phyloP scores from a whole-genome alignment of 768 basidiomycete species.

The Lenzites betulinus region DNA sequence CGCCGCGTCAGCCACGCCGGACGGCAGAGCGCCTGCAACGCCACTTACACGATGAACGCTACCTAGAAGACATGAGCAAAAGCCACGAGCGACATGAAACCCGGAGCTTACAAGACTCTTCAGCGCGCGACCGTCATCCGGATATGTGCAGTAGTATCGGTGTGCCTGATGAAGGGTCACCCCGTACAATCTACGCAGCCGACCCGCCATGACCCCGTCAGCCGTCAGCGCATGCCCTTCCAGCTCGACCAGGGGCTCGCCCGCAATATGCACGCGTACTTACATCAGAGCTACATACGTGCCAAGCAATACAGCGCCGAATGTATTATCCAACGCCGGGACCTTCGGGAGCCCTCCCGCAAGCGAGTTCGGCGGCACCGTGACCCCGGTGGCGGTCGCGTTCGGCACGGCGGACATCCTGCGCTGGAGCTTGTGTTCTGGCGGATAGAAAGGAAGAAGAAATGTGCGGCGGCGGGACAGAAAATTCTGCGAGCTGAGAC shows the following conservation, averaged over 20 bases:
- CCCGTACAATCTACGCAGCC: constrained; percentile 9
- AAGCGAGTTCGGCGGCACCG: background rate
- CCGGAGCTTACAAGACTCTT: background rate
- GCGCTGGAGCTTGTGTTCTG: background rate
- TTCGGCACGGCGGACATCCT: background rate
- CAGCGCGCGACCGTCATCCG: background rate
- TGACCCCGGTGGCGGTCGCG: background rate
- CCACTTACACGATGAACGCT: background rate
- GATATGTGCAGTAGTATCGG: constrained; percentile 1
- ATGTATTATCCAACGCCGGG: background rate
- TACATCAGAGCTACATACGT: background rate
- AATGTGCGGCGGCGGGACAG: no score
- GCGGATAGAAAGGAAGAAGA: no score
- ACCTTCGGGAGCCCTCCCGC: background rate
- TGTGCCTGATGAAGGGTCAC: constrained; percentile 1
- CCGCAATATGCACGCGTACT: no score
- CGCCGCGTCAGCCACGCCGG: background rate
- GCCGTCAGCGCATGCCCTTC: no score
- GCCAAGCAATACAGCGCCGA: background rate
- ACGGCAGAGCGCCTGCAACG: background rate
- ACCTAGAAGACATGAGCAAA: background rate
- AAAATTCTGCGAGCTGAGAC: no score
- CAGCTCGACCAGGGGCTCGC: no score
- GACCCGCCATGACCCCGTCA: no score
- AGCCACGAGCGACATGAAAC: background rate